Percentiles rank a stretch among this genome's conserved stretches.
Evolutionary conservation across 495 filamentous ascomycete genomes (phyloP).

Genomic region (Tuber indicum): DNA sequence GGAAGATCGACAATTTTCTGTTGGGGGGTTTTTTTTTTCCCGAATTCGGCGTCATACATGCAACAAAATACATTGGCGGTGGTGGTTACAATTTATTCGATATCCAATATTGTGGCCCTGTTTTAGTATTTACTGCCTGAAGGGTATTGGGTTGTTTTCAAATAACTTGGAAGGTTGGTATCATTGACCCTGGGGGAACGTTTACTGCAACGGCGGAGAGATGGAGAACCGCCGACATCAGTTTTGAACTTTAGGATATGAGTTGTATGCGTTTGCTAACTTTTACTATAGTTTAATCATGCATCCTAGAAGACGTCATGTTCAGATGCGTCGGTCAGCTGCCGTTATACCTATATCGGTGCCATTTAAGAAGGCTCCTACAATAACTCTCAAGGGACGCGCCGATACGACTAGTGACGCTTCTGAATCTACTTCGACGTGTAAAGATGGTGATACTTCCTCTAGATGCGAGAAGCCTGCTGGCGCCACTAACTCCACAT

Average conservation of each 20-base stretch:
- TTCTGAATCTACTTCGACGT: conserved; percentile 9
- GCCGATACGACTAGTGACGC: conserved; percentile 3
- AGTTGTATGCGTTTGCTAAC: conserved; percentile 2
- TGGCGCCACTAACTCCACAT: conserved; percentile 52
- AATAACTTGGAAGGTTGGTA: background rate
- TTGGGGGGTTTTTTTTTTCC: background rate
- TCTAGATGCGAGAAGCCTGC: conserved; percentile 53
- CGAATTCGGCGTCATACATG: background rate
- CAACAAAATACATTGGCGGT: background rate
- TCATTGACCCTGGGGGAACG: background rate
- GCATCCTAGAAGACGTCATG: conserved; percentile 29
- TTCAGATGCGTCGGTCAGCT: conserved; percentile 21
- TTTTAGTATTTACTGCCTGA: background rate
- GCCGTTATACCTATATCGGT: conserved; percentile 3
- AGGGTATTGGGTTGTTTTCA: background rate
- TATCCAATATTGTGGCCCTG: background rate
- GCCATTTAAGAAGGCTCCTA: conserved; percentile 10
- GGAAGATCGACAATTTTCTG: background rate
- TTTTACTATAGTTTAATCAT: conserved; percentile 14
- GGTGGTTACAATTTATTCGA: background rate
- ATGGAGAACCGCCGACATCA: background rate
- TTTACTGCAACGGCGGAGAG: background rate
- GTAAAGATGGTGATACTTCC: conserved; percentile 36
- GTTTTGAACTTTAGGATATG: background rate
- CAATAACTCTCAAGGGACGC: conserved; percentile 17